Evolutionary conservation across 1,284 basidiomycete species (phyloP).

Genomic region (Jaminaea rosea): DNA sequence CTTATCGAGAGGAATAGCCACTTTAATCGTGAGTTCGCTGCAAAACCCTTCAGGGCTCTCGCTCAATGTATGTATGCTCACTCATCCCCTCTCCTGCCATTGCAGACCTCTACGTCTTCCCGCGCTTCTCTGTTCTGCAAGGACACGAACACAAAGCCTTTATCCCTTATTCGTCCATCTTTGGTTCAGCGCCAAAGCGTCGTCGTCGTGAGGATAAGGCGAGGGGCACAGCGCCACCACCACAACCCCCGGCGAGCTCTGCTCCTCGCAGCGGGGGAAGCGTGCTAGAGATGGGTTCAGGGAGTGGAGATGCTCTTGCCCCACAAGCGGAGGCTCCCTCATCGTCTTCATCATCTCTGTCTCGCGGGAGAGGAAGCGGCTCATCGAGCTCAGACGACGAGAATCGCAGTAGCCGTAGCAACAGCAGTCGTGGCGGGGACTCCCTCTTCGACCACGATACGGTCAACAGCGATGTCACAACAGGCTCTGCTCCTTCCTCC

Average conservation of each 20-base stretch:
- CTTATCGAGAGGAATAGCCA: constrained; percentile 52
- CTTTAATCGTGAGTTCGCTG: constrained; percentile 41
- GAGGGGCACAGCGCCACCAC: background rate
- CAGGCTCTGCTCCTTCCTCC: too few relatives aligned
- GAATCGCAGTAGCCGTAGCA: background rate
- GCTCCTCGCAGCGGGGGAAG: background rate
- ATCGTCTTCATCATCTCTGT: too few relatives aligned
- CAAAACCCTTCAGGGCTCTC: background rate
- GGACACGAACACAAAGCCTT: constrained; percentile 66
- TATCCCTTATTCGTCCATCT: constrained; percentile 58
- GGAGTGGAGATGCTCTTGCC: background rate
- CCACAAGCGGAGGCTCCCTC: background rate
- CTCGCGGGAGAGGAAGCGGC: too few relatives aligned
- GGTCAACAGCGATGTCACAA: background rate
- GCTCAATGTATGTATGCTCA: background rate
- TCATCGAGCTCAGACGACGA: background rate
- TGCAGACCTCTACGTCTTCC: constrained; percentile 53
- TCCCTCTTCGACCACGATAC: background rate
- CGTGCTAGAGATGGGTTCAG: background rate
- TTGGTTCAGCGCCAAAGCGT: constrained; percentile 63
- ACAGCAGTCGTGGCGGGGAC: background rate
- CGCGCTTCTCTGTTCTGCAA: constrained; percentile 58
- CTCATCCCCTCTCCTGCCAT: background rate
- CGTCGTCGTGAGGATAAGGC: background rate
- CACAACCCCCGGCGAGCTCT: background rate